A percentile compares a stretch with the other conserved stretches of the same genome.
These are phyloP conservation scores for Suillus spraguei DNA, from an alignment of 768 basidiomycete species.

Conservation along the genomic window DNA sequence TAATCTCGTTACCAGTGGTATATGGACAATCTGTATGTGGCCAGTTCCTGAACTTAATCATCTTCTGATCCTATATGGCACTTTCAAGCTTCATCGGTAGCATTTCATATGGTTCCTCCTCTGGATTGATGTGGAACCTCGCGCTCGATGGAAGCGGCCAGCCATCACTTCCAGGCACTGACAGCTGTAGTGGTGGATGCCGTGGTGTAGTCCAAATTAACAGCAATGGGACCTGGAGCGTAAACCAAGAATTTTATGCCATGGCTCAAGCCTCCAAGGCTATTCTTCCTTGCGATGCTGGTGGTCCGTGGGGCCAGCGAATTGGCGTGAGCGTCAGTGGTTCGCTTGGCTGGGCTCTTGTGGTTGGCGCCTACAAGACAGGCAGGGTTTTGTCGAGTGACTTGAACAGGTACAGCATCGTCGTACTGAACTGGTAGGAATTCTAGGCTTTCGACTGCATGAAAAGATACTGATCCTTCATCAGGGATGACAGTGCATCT, in stretches of 20 bases:
- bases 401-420: constrained; percentile 67
- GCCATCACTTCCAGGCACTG: constrained; percentile 66
- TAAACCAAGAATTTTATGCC: constrained; percentile 78
- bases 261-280: constrained; percentile 81
- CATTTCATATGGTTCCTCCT: constrained; percentile 31
- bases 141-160: constrained; percentile 63
- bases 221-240: constrained; percentile 58
- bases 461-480: constrained; percentile 3
- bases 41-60: constrained; percentile 16
- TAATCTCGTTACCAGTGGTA: constrained; percentile 53
- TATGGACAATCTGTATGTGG: constrained; percentile 61
- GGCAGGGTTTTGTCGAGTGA: constrained; percentile 52
- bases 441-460: neutral
- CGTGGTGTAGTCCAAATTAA: constrained; percentile 69
- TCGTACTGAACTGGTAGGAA: constrained; percentile 67
- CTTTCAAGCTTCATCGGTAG: constrained; percentile 42
- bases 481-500: constrained; percentile 51
- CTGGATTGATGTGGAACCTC: constrained; percentile 76
- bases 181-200: constrained; percentile 67
- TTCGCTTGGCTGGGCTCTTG: constrained; percentile 53
- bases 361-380: constrained; percentile 70
- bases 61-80: constrained; percentile 8
- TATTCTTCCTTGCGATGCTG: constrained; percentile 64
- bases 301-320: constrained; percentile 69
- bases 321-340: constrained; percentile 68